phyloP scores from a whole-genome alignment of 257 asterid genomes.

The Solanum pennellii region DNA sequence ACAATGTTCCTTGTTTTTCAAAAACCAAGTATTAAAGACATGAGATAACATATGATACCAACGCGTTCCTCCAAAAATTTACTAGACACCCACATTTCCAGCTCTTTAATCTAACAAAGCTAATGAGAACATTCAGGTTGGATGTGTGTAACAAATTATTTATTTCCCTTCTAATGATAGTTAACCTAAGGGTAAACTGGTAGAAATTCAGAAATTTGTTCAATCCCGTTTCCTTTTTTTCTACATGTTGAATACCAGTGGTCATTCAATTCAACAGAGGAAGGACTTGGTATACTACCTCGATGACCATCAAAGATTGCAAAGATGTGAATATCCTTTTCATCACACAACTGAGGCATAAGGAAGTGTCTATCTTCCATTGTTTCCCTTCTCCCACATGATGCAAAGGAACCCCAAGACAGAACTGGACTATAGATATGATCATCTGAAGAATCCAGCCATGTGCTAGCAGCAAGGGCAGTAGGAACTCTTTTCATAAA shows the following conservation, averaged over 20 bases:
- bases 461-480: slow-evolving; percentile 20
- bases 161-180: not conserved
- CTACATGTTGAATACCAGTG: not conserved
- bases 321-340: slow-evolving; percentile 49
- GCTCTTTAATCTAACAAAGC: not conserved
- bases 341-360: slow-evolving; percentile 42
- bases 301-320: slow-evolving; percentile 98
- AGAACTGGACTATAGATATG: slow-evolving; percentile 53
- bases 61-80: not conserved
- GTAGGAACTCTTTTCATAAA: slow-evolving; percentile 18
- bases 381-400: slow-evolving; percentile 92
- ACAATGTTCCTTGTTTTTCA: not conserved
- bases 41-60: not conserved
- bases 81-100: not conserved
- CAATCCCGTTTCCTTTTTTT: not conserved
- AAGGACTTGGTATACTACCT: slow-evolving; percentile 38
- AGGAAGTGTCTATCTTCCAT: slow-evolving; percentile 90
- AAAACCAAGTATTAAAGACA: not conserved
- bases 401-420: slow-evolving; percentile 83
- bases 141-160: not conserved
- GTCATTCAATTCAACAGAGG: not conserved
- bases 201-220: not conserved
- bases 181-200: not conserved
- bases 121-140: not conserved
- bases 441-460: slow-evolving; percentile 35